Conservation (phyloP, 78 protist species). For the Dictyostelium citrinum region DNA sequence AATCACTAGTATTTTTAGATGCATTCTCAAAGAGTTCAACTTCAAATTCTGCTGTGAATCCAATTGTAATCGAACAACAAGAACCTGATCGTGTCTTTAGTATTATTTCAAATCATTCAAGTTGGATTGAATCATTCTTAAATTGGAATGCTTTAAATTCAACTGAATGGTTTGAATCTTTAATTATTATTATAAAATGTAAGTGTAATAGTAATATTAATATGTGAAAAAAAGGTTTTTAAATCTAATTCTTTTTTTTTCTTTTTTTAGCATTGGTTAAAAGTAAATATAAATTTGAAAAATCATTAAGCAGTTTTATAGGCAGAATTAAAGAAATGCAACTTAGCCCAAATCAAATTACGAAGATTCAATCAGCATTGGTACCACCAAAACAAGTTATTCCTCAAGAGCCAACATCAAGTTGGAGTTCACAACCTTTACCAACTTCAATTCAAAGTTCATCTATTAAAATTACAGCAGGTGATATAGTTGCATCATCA, state of each 20-base stretch:
- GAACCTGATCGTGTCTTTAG: background rate
- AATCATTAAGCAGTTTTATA: background rate
- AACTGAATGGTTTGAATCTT: conserved; percentile 12
- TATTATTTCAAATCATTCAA: background rate
- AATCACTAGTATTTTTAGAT: background rate
- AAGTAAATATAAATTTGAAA: background rate
- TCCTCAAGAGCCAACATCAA: background rate
- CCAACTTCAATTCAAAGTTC: background rate
- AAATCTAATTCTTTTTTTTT: background rate
- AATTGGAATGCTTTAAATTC: background rate
- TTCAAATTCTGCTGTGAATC: background rate
- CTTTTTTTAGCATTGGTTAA: background rate
- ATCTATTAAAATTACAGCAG: background rate
- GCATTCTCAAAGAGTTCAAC: background rate
- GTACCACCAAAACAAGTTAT: background rate
- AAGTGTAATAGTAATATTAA: background rate
- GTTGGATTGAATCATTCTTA: conserved; percentile 7
- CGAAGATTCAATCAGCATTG: background rate
- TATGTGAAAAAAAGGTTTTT: too few species aligned
- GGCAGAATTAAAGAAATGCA: background rate
- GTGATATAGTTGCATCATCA: background rate
- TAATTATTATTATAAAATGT: background rate
- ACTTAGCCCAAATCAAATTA: background rate
- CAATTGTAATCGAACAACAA: background rate
- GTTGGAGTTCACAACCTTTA: background rate